Base-by-base conservation (phyloP, 2,329 filamentous ascomycete genomes). In the Metarhizium robertsii region DNA sequence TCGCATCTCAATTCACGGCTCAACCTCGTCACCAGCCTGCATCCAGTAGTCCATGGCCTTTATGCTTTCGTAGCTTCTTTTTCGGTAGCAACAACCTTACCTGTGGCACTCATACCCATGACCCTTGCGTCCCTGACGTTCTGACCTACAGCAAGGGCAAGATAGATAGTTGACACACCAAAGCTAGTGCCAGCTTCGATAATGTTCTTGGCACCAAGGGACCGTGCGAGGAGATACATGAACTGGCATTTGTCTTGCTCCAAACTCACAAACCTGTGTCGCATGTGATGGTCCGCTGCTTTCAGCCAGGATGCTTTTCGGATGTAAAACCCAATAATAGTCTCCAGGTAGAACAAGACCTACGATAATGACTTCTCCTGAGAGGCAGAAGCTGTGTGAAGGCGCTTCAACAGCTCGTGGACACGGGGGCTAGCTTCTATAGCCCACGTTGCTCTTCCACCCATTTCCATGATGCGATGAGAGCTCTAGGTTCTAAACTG, bases 171-270 rank as follows among this genome's bases (percentile, higher is more conserved):
- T 55, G 77, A 81, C 1, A 86, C 75, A 2, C 83, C 83, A 56
- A 81, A 85, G 46, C 75, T 79, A 0, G 83, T 85, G 1, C 82
- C 83, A 0, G 79, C 81, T 62, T 86, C 82, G 42, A 85, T 75
- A 25, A 84, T 68, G 46, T 73, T 74, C 2, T 69, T 70, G 0
- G 81, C 81, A 2, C 74, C 71, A 10, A 67, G 76, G 11, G 74
- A 70, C 3, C 74, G 73, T 2, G 75, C 63, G 0, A 85, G 70
- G 18, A 79, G 75, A 64, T 85, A 85, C 1, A 81, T 67, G 43
- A 83, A 73, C 3, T 75, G 69, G 60, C 75, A 79, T 64, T 85
- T 85, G 63, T 84, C 80, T 8, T 73, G 67, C 42, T 84, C 80
- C 2, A 86, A 71, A 0, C 79, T 79, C 53, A 85, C 77, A 63